These are phyloP conservation scores for Dipodascopsis uninucleata DNA, from an alignment of 805 yeast genomes.

Conservation along the genomic window DNA sequence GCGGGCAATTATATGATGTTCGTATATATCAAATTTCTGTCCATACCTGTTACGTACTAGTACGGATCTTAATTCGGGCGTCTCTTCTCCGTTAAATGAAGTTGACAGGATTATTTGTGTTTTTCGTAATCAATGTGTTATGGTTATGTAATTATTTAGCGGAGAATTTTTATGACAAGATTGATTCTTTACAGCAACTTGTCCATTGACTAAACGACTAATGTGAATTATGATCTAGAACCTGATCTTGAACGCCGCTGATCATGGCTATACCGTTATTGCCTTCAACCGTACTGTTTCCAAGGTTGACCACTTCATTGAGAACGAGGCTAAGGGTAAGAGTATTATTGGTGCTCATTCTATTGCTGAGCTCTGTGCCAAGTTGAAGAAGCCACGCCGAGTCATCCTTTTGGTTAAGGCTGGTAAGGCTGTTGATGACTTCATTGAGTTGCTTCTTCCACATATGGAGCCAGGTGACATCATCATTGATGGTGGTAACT, in stretches of 20 bases:
- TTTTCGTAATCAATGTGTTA: background rate
- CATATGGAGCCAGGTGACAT: slow-evolving; percentile 93
- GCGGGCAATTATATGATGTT: no score
- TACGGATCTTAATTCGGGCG: no score
- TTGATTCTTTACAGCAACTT: no score
- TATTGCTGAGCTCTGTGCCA: slow-evolving; percentile 76
- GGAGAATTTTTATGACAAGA: no score
- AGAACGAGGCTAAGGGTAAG: slow-evolving; percentile 94
- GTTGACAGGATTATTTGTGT: no score
- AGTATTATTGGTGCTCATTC: slow-evolving; percentile 94
- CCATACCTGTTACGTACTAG: no score
- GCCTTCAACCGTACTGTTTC: slow-evolving; percentile 97
- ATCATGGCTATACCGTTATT: slow-evolving; percentile 92
- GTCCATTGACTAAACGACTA: no score
- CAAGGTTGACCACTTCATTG: slow-evolving; percentile 91
- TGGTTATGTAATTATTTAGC: background rate
- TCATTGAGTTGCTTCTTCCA: slow-evolving; percentile 84
- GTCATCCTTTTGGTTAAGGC: slow-evolving; percentile 93
- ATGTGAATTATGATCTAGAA: slow-evolving; percentile 48
- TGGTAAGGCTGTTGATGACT: slow-evolving; percentile 88
- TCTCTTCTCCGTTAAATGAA: no score
- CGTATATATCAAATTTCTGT: no score
- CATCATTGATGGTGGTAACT: slow-evolving; percentile 99
- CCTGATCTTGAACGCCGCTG: slow-evolving; percentile 95
- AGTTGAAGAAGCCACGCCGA: slow-evolving; percentile 96